phyloP scores from a whole-genome alignment of 768 basidiomycete species.

The Boletus reticulatus region DNA sequence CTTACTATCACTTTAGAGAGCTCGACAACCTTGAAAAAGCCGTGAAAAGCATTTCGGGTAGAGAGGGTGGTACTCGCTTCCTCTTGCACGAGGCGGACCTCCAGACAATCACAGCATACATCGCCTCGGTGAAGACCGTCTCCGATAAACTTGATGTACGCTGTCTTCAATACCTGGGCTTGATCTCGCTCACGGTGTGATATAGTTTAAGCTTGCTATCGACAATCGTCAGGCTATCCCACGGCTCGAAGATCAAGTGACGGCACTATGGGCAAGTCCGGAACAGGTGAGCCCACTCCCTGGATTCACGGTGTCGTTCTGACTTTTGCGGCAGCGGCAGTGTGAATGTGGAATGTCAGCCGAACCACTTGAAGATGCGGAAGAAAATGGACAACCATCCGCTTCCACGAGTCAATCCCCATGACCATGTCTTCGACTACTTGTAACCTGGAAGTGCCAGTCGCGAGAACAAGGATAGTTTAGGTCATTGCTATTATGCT shows the following conservation, averaged over 20 bases:
- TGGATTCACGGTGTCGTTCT: not conserved
- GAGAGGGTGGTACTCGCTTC: constrained; percentile 4
- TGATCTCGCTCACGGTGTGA: not conserved
- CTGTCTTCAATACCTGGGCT: not conserved
- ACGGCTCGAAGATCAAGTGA: constrained; percentile 10
- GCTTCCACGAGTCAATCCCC: not conserved
- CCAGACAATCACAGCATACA: constrained; percentile 4
- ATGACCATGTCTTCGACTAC: not conserved
- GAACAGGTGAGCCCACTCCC: not conserved
- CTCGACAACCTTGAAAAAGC: constrained; percentile 3
- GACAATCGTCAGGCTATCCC: constrained; percentile 7
- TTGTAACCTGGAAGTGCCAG: not conserved
- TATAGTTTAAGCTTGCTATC: constrained; percentile 12
- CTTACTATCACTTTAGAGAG: constrained; percentile 1
- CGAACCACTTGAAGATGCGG: not conserved
- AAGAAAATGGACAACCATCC: not conserved
- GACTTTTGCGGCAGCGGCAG: constrained; percentile 2
- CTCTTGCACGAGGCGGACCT: constrained; percentile 10
- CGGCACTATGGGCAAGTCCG: not conserved
- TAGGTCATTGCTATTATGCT: not conserved
- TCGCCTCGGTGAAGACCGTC: constrained; percentile 6
- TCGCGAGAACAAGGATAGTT: not conserved
- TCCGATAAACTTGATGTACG: constrained; percentile 8
- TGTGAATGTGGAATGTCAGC: constrained; percentile 2
- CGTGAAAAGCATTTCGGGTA: constrained; percentile 5